Conservation (phyloP, 1,284 basidiomycete genomes). For the Ganoderma sp. region DNA sequence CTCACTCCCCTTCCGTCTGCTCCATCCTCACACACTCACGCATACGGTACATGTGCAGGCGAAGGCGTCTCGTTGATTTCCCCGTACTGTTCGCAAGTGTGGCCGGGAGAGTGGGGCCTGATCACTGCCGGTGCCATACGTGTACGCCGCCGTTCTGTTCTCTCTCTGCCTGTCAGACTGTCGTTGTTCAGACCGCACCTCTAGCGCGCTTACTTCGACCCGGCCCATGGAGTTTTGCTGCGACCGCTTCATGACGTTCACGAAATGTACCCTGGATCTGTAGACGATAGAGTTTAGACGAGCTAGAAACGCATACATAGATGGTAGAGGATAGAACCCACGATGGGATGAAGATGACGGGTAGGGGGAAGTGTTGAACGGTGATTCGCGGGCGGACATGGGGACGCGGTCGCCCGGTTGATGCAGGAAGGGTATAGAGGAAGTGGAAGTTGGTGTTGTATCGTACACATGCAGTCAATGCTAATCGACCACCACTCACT, state of each 20-base stretch:
- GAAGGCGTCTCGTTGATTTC: neutral
- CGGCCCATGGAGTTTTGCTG: slow-evolving; percentile 14
- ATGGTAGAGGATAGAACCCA: slow-evolving; percentile 21
- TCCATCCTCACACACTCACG: neutral
- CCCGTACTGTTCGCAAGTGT: neutral
- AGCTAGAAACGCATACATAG: slow-evolving; percentile 23
- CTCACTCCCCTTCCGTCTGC: neutral
- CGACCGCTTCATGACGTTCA: slow-evolving; percentile 12
- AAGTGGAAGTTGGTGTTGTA: slow-evolving; percentile 12
- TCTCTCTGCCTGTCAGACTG: neutral
- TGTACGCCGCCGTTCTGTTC: neutral
- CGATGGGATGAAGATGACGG: neutral
- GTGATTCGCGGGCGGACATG: slow-evolving; percentile 18
- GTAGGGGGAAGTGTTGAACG: neutral
- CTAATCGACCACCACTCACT: neutral
- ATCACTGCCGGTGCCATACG: neutral
- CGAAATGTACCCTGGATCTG: neutral
- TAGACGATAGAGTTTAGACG: slow-evolving; percentile 30
- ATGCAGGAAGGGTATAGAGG: neutral
- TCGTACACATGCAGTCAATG: slow-evolving; percentile 9
- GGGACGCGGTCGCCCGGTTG: slow-evolving; percentile 1
- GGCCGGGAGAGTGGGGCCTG: neutral
- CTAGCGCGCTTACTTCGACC: slow-evolving; percentile 14
- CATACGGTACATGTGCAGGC: slow-evolving; percentile 3
- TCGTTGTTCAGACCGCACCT: neutral